These are phyloP conservation scores for Fennellomyces sp. DNA, from an alignment of 371 early-diverging fungal genomes.

Conservation along the genomic window DNA sequence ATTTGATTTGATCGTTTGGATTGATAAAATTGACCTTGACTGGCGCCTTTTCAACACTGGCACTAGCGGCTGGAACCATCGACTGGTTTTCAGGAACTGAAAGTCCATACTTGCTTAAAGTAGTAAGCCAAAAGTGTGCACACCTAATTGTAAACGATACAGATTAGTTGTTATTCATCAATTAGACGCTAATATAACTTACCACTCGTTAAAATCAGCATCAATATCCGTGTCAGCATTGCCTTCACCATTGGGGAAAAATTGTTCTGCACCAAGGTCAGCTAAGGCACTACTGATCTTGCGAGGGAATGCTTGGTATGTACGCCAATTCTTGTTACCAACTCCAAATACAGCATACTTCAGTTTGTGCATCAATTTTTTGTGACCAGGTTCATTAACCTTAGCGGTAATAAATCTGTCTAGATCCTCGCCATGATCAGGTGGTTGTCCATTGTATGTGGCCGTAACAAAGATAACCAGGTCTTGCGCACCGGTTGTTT, in stretches of 20 bases:
- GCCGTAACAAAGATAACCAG: slow-evolving; percentile 50
- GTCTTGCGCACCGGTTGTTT: slow-evolving; percentile 28
- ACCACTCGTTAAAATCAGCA: slow-evolving; percentile 48
- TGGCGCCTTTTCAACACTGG: slow-evolving; percentile 6
- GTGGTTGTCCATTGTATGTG: slow-evolving; percentile 62
- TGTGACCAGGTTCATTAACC: slow-evolving; percentile 21
- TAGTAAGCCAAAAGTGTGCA: slow-evolving; percentile 47
- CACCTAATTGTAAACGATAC: slow-evolving; percentile 16
- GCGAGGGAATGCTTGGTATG: slow-evolving; percentile 58
- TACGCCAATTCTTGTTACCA: slow-evolving; percentile 64
- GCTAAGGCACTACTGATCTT: slow-evolving; percentile 38
- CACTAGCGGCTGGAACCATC: slow-evolving; percentile 36
- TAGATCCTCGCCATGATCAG: slow-evolving; percentile 60
- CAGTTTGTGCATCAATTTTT: slow-evolving; percentile 32
- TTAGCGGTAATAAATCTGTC: slow-evolving; percentile 46
- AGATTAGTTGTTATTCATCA: background rate
- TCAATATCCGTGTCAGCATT: slow-evolving; percentile 62
- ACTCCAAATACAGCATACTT: slow-evolving; percentile 58
- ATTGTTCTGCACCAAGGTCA: slow-evolving; percentile 51
- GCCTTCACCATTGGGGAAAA: slow-evolving; percentile 47
- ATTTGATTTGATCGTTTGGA: slow-evolving; percentile 29
- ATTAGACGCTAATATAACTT: background rate
- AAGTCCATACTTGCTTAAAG: slow-evolving; percentile 34
- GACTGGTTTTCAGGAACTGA: slow-evolving; percentile 30
- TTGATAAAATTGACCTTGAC: slow-evolving; percentile 30